Base-by-base conservation (phyloP, 148 eudicot species). In the Bassia scoparia region DNA sequence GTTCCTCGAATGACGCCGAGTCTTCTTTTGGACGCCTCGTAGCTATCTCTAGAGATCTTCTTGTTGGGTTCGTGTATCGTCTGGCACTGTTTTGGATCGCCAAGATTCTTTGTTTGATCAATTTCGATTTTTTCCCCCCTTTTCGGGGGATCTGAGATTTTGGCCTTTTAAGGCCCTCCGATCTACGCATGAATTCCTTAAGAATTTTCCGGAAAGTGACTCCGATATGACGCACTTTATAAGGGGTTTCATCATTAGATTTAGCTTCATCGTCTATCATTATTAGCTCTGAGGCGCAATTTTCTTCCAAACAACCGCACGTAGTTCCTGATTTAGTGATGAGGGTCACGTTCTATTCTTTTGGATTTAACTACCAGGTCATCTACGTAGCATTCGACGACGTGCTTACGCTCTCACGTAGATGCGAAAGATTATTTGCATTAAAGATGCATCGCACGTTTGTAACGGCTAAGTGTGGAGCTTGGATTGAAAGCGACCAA, bases 341-440 rank as follows among this genome's bases (percentile, higher is more conserved):
- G 0, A 10, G 61, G 60, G 29, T 72, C 67, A n/a, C 26, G 38
- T 30, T 7, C 75, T n/a, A n/a, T 72, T 6, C 7, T 43, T 12
- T 60, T 72, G 2, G 38, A 44, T 16, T 61, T 74, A 7, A 74
- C 77, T 14, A 74, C 77, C 5, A 64, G 34, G 26, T 73, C 76
- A 23, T 73, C 69, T 1, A 63, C 69, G 18, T 73, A 48, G 16
- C 76, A 63, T 5, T 73, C 44, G 10, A 41, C 44, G n/a, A n/a
- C 11, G 5, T 41, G n/a, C 11, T 41, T 41, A 10, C 11, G 44
- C 44, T 4, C 2, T 46, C 50, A 46, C n/a, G n/a, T 46, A 14
- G 50, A 10, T 15, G 5, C 50, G 16, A n/a, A 46, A 46, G 12
- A 46, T 46, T 46, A 4, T 46, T 15, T 46, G 50, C 50, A n/a